Base-by-base conservation (phyloP, 306 rosid genomes). In the Crataegus laevigata region DNA sequence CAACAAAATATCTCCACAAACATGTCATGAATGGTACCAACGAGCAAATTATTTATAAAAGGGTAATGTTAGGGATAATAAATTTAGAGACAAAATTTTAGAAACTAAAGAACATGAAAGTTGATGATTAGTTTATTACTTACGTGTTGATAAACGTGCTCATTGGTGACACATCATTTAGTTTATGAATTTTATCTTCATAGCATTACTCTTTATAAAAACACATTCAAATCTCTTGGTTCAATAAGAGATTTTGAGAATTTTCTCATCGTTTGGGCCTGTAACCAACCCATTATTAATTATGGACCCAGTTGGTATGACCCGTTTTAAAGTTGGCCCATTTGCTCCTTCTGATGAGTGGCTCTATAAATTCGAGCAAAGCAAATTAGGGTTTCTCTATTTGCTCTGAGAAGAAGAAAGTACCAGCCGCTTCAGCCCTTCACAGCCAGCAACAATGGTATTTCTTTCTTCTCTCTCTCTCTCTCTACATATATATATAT, bases 291-390 rank as follows among this genome's bases (percentile, higher is more conserved):
- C 62, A 14, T 47, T 17, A 15, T 15, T 17, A 17, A 15, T 50
- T 17, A 15, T 50, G 21, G 83, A 87, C 83, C 87, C 87, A 82
- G 83, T 11, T 63, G 68, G 83, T 12, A 6, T 3, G 51, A 55
- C 65, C 52, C 51, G 50, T 32, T 32, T 10, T 0, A 30, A 25
- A 26, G 3, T 4, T 29, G 25, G 69, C 77, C 77, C 77, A 60
- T 60, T 19, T 42, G 54, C 3, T 11, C 63, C 54, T 50, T 47
- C 17, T 22, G 8, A 3, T 0, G 36, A n/a, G n/a, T n/a, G 6
- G 69, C 30, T 61, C 28, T 61, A 74, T 60, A 74, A 60, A 74
- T 14, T 0, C 15, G 30, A 19, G 13, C 11, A 12, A 19, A 28
- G 22, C 30, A 19, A 43, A 0, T 3, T 61, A 59, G 77, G 77